phyloP scores from a whole-genome alignment of 106 monocot genomes.

The Amphibolis antarctica region DNA sequence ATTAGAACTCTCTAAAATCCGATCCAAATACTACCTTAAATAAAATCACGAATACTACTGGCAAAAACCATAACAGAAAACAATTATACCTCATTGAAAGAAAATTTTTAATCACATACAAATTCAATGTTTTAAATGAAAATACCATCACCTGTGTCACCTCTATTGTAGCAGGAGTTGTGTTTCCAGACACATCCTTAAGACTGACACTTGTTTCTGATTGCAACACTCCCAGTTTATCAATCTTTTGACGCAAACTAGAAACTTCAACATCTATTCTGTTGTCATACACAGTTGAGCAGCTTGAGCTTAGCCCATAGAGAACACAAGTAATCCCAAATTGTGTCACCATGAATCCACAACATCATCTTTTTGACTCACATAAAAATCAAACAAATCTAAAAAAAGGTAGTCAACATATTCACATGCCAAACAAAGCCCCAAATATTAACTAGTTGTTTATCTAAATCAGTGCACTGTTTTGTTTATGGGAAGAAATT shows the following conservation, averaged over 20 bases:
- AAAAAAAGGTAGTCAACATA: too few species aligned
- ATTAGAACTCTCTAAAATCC: too few species aligned
- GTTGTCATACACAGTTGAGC: background rate
- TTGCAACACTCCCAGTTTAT: constrained; percentile 28
- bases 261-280: constrained; percentile 72
- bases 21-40: too few species aligned
- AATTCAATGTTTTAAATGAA: too few species aligned
- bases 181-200: constrained; percentile 28
- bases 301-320: background rate
- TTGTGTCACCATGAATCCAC: too few species aligned
- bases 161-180: constrained; percentile 32
- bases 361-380: too few species aligned
- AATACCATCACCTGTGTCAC: constrained; percentile 11
- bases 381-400: too few species aligned
- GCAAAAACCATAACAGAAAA: background rate
- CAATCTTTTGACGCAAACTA: constrained; percentile 42
- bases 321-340: too few species aligned
- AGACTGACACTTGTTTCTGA: constrained; percentile 10
- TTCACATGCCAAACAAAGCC: too few species aligned
- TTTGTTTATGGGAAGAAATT: too few species aligned
- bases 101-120: background rate
- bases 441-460: too few species aligned
- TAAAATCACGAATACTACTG: background rate
- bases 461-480: too few species aligned
- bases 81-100: background rate